Conservation (phyloP, 257 asterid genomes). For the Lycium ferocissimum region DNA sequence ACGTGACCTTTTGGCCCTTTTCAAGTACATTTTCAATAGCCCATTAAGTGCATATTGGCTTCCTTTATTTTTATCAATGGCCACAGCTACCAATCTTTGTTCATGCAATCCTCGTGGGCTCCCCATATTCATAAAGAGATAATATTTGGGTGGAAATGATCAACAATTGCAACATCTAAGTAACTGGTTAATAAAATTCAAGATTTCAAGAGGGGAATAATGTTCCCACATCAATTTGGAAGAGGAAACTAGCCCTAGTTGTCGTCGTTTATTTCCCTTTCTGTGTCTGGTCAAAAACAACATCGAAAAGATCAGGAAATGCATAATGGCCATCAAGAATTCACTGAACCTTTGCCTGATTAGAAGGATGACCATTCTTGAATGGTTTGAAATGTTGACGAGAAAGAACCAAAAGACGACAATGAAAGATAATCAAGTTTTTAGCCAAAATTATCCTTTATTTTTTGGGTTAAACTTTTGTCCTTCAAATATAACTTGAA, state of each 20-base stretch:
- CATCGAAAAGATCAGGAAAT: background rate
- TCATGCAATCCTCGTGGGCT: slow-evolving; percentile 20
- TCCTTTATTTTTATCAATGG: slow-evolving; percentile 32
- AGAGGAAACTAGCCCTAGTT: background rate
- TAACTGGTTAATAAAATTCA: background rate
- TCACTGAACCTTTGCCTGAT: slow-evolving; percentile 21
- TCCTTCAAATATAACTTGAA: too few relatives aligned
- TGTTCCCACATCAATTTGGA: slow-evolving; percentile 12
- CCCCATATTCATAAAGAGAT: slow-evolving; percentile 5
- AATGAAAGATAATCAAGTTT: too few relatives aligned
- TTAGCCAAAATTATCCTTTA: too few relatives aligned
- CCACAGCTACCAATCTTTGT: slow-evolving; percentile 34
- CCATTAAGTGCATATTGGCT: slow-evolving; percentile 39
- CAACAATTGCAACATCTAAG: background rate
- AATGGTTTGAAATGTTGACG: background rate
- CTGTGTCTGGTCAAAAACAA: background rate
- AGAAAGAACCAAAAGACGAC: background rate
- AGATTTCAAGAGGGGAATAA: background rate
- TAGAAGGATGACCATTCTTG: slow-evolving; percentile 25
- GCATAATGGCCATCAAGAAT: background rate
- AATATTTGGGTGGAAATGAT: too few relatives aligned
- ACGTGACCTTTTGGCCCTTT: slow-evolving; percentile 34
- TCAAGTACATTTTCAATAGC: slow-evolving; percentile 29
- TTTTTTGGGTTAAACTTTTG: too few relatives aligned
- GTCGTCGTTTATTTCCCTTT: background rate